Base-by-base conservation (phyloP, 2,329 filamentous ascomycete genomes). In the Tolypocladium nubicola region DNA sequence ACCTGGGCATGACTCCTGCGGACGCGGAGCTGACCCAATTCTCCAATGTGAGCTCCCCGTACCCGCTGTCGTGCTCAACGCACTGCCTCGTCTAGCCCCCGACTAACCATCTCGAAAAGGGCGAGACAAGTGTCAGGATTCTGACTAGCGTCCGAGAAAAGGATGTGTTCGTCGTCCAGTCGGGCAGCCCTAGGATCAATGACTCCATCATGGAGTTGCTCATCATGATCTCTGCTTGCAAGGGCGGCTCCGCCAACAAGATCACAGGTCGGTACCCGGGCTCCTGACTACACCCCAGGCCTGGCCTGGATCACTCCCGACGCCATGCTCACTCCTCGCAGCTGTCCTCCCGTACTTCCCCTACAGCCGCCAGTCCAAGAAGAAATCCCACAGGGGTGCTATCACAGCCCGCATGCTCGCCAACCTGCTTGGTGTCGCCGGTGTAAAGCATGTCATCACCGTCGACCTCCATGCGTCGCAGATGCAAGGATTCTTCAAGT, bases 401-500 rank as follows among this genome's bases (percentile, higher is more conserved):
- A 97, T 99, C 68, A 97, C 94, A 10, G 94, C 94, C 57, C 87
- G 93, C 64, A 96, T 99, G 91, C 83, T 99, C 56, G 93, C 94
- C 60, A 99, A 99, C 71, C 83, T 97, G 54, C 85, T 99, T 64
- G 84, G 89, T 60, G 89, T 99, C 58, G 94, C 94, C 55, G 94
- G 94, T 56, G 91, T 99, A 63, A 91, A 96, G 75, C 94, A 99
- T 77, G 89, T 99, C 71, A 92, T 99, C 67, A 99, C 94, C 19
- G 88, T 99, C 68, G 94, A 99, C 70, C 82, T 99, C 37, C 94
- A 99, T 76, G 89, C 89, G 56, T 91, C 89, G n/a, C 94, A 97
- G 76, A 97, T 97, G 90, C 94, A 99, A 75, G 94, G 94, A 58
- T 99, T 99, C 77, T 99, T 99, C 81, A 89, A 89, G 68, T 96